These are phyloP conservation scores for Pseudoturritis turrita DNA, from an alignment of 345 rosid species.

Conservation along the genomic window DNA sequence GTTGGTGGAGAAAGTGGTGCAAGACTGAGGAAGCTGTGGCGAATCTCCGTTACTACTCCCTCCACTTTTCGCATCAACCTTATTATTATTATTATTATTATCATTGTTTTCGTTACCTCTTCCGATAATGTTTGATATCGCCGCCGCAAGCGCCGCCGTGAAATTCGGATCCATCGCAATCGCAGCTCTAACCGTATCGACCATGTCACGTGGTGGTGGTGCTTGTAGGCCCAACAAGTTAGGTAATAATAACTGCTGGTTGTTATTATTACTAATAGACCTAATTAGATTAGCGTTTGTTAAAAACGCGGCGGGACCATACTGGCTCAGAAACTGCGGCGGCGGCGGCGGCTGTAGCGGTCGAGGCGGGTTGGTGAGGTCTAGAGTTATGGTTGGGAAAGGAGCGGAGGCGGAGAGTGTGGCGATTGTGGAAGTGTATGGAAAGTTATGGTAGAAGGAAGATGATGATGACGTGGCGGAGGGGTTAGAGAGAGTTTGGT, in stretches of 20 bases:
- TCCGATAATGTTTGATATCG: conserved; percentile 62
- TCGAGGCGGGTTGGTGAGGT: conserved; percentile 57
- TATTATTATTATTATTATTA: conserved; percentile 3
- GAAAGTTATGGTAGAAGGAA: conserved; percentile 39
- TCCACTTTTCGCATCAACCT: conserved; percentile 28
- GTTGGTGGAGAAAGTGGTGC: conserved; percentile 85
- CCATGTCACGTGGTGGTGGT: conserved; percentile 44
- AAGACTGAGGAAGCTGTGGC: conserved; percentile 83
- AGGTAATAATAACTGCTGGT: conserved; percentile 17
- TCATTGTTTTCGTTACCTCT: conserved; percentile 27
- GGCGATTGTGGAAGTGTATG: conserved; percentile 73
- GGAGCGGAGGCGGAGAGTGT: conserved; percentile 75
- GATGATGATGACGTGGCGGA: conserved; percentile 29
- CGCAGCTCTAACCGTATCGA: conserved; percentile 68
- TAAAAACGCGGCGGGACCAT: conserved; percentile 19
- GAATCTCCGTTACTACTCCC: conserved; percentile 47
- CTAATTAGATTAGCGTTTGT: conserved; percentile 27
- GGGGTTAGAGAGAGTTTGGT: conserved; percentile 41
- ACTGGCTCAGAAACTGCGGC: conserved; percentile 25
- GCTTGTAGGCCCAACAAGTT: conserved; percentile 22
- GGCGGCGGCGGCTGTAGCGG: conserved; percentile 37
- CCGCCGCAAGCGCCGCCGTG: conserved; percentile 75
- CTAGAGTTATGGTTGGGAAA: conserved; percentile 89
- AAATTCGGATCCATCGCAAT: conserved; percentile 81
- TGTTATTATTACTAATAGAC: background rate